A percentile compares a stretch with the other conserved stretches of the same genome.
phyloP scores from a whole-genome alignment of 225 moss, liverwort and hornwort species.

The Pseudoscleropodium purum region DNA sequence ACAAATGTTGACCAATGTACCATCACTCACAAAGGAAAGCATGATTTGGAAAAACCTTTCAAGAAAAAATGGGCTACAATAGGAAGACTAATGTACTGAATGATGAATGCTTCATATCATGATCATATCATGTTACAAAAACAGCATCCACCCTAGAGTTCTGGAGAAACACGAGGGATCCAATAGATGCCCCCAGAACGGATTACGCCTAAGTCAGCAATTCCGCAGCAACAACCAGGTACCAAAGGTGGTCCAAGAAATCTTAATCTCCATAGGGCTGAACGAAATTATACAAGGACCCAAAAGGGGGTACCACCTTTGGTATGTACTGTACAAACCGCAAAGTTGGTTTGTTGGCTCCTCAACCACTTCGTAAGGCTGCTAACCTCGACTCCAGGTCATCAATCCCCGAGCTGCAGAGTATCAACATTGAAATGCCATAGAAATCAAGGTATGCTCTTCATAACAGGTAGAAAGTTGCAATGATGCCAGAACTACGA shows the following conservation, averaged over 20 bases:
- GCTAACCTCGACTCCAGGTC: slow-evolving; percentile 87
- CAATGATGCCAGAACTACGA: neutral
- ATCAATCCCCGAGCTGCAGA: slow-evolving; percentile 72
- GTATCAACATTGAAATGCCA: slow-evolving; percentile 18
- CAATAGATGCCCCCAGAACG: neutral
- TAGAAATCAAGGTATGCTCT: neutral
- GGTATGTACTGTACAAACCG: slow-evolving; percentile 30
- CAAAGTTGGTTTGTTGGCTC: neutral
- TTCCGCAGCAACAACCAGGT: neutral
- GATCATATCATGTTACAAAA: slow-evolving; percentile 12
- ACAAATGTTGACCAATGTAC: neutral
- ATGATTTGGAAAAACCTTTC: neutral
- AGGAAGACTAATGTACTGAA: neutral
- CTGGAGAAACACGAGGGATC: neutral
- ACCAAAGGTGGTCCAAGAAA: neutral
- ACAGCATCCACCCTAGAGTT: slow-evolving; percentile 5
- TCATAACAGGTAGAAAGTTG: neutral
- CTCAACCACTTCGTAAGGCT: slow-evolving; percentile 73
- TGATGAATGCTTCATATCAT: slow-evolving; percentile 4
- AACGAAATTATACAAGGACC: neutral
- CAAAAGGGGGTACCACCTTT: neutral
- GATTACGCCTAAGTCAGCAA: neutral
- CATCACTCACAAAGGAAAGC: neutral
- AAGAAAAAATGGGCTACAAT: neutral
- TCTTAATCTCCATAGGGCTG: neutral